Base-by-base conservation (phyloP, 192 early-diverging fungal genomes). In the Phlyctochytrium arcticum region DNA sequence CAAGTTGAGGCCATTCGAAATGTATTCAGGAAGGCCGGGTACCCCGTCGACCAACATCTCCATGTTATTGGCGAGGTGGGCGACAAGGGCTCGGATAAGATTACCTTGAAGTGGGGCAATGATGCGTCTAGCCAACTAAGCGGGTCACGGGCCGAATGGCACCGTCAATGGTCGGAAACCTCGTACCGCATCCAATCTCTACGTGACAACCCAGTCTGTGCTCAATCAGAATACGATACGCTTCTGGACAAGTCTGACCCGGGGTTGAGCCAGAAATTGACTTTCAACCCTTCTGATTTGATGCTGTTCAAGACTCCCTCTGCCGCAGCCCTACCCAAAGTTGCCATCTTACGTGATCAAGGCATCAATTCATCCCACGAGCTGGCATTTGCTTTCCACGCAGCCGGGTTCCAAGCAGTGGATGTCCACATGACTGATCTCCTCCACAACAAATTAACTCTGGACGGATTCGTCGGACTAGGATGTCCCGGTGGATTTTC, bases 401-500 rank as follows among this genome's bases (percentile, higher is more conserved):
- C 81, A 39, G 91, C 96, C n/a, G 96, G 96, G 2, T 99, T 99
- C 74, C 81, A 80, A 2, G 86, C 90, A 9, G 89, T 96, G 4
- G 98, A 99, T 76, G 92, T 99, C 12, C 98, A 99, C 76, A 99
- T 99, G 96, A 92, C 94, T 3, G 96, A 99, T 69, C 76, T 99
- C 26, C 68, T 98, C 24, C 6, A 19, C 23, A 73, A 71, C 32
- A 46, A 44, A 1, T 57, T 69, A 58, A 63, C 80, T 0, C 75
- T 99, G 24, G 71, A 61, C 50, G 75, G 76, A 37, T 98, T 98
- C 73, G 76, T 79, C 48, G 97, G 97, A 5, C 77, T 99, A 39
- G 98, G 89, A 26, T 89, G 89, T 9, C 95, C 94, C 60, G 98
- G 98, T 69, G 98, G 98, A 6, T 99, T 99, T 83, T 90, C 89